Conservation (phyloP, 305 asterid species). For the Fraxinus xanthoxyloides region DNA sequence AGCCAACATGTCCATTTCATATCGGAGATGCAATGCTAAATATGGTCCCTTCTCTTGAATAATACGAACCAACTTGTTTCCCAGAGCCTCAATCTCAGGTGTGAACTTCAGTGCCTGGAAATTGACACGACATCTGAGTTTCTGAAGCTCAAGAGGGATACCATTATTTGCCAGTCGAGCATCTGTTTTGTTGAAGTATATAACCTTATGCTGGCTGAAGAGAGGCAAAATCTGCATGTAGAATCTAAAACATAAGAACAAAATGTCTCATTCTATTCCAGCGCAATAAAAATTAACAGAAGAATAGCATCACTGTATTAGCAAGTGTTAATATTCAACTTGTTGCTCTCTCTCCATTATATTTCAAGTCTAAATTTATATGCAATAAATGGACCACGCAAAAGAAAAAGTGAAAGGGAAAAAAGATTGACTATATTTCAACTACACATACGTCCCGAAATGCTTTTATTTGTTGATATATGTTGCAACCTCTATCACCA, state of each 20-base stretch:
- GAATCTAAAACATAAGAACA: conserved; percentile 16
- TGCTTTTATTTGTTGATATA: background rate
- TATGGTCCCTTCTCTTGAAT: conserved; percentile 77
- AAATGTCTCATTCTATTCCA: conserved; percentile 7
- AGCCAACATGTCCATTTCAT: conserved; percentile 99
- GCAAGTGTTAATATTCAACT: background rate
- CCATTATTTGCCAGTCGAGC: conserved; percentile 91
- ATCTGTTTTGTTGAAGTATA: conserved; percentile 94
- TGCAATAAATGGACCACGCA: background rate
- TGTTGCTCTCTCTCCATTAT: too few relatives aligned
- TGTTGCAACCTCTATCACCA: background rate
- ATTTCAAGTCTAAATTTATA: background rate
- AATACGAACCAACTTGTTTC: conserved; percentile 66
- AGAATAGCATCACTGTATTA: background rate
- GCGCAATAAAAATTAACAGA: background rate
- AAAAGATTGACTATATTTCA: background rate
- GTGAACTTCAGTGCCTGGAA: conserved; percentile 88
- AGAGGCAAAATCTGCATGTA: conserved; percentile 82
- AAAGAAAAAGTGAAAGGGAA: background rate
- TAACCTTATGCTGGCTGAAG: conserved; percentile 72
- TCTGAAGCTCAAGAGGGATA: conserved; percentile 76
- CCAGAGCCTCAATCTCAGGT: conserved; percentile 87
- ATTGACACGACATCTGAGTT: conserved; percentile 91
- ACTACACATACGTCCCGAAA: background rate
- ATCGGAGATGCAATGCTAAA: conserved; percentile 90